Evolutionary conservation across 1,284 basidiomycete genomes (phyloP), one percentile per base, ranked within the genome.

Genomic region (Malassezia brasiliensis): DNA sequence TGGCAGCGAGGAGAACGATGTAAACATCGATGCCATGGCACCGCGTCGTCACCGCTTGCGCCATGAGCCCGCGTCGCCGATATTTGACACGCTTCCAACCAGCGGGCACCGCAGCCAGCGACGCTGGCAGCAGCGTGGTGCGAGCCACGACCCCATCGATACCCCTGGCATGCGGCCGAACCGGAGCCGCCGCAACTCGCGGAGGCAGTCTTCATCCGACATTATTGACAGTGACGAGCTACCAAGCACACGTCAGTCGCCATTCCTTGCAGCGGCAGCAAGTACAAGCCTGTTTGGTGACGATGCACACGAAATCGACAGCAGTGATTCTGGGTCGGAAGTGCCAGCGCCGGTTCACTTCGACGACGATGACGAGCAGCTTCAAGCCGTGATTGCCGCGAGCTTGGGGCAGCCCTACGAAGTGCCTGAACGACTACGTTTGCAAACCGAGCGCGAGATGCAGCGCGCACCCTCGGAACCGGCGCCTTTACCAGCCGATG

Each of bases 11-110:
- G 59, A 47, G 19, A 64, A 65, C 3, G 67, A 69, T 48, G 65
- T 53, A 20, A 63, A 69, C 45, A 59, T 69, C n/a, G 67, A 69
- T 40, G 61, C 62, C 2, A 68, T 69, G 22, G 67, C 67, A 3
- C 67, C 67, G 1, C 22, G 17, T 5, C 44, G 59, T 6, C 32
- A 50, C 6, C 56, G 56, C 12, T 11, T 12, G 19, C 34, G 46
- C 5, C 36, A 37, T 31, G 42, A 45, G 6, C 2, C 14, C 8
- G 14, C 12, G 1, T 25, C 40, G 5, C 14, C 40, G 12, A 1
- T 32, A 4, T 4, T 45, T 9, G 42, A 45, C 12, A 17, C 15
- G 15, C 19, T 38, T 7, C 49, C 49, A 3, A 20, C n/a, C 15
- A 51, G 49, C 28, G 49, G 49, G 14, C 32, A 44, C 28, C 49